A percentile compares a stretch with the other conserved stretches of the same genome.
Conservation (phyloP, 805 yeast species). For the Yamadazyma sp. region DNA sequence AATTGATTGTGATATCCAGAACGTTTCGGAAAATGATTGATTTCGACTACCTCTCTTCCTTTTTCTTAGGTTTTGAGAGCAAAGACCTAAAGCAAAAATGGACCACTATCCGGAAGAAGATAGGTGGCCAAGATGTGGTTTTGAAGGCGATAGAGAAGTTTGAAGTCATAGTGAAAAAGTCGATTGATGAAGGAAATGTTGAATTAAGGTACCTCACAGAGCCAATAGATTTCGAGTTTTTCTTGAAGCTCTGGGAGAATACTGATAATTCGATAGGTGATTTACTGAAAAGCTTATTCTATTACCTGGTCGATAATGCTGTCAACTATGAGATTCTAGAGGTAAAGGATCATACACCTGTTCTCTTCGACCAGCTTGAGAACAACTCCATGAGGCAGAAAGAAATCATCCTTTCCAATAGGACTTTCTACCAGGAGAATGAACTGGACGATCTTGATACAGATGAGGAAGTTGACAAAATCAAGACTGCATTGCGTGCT, state of each 20-base stretch:
- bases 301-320: slow-evolving; percentile 47
- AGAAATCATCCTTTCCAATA: slow-evolving; percentile 51
- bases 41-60: slow-evolving; percentile 58
- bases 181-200: slow-evolving; percentile 56
- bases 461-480: slow-evolving; percentile 23
- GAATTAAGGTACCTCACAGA: slow-evolving; percentile 49
- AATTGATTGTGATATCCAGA: slow-evolving; percentile 67
- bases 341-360: slow-evolving; percentile 10
- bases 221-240: slow-evolving; percentile 46
- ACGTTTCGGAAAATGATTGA: slow-evolving; percentile 61
- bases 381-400: slow-evolving; percentile 70
- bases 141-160: slow-evolving; percentile 60
- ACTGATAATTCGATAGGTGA: slow-evolving; percentile 39
- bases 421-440: slow-evolving; percentile 42
- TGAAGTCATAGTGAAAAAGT: slow-evolving; percentile 61
- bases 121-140: slow-evolving; percentile 53
- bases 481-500: slow-evolving; percentile 49
- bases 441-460: slow-evolving; percentile 4
- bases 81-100: slow-evolving; percentile 61
- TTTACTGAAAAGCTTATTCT: slow-evolving; percentile 34
- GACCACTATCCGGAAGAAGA: slow-evolving; percentile 59
- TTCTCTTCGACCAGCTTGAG: slow-evolving; percentile 45
- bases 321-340: slow-evolving; percentile 35
- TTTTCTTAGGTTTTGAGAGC: slow-evolving; percentile 44
- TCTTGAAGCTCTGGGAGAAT: slow-evolving; percentile 66